Percentiles rank a stretch among this genome's conserved stretches.
phyloP scores from a whole-genome alignment of 2,329 filamentous ascomycete species.

The Diplodia corticola region DNA sequence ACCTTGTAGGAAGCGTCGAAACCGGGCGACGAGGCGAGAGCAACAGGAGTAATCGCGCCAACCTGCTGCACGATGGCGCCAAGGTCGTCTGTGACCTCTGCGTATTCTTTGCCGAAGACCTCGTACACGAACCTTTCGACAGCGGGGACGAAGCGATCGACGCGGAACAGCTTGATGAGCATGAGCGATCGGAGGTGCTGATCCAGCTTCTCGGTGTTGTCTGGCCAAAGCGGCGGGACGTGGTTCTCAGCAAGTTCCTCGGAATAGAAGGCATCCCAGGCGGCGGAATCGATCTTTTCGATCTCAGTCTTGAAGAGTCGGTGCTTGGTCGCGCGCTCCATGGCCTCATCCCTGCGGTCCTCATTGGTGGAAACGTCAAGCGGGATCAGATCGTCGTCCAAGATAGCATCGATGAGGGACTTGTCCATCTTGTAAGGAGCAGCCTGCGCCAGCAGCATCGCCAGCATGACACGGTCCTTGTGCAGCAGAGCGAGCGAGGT shows the following conservation, averaged over 20 bases:
- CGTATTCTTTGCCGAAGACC: slow-evolving; percentile 80
- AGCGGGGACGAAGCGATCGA: slow-evolving; percentile 90
- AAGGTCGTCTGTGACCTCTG: slow-evolving; percentile 83
- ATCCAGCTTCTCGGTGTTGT: slow-evolving; percentile 65
- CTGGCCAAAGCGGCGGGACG: slow-evolving; percentile 75
- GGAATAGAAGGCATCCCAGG: slow-evolving; percentile 79
- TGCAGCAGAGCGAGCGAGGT: slow-evolving; percentile 92
- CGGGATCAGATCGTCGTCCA: slow-evolving; percentile 75
- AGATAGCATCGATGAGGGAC: slow-evolving; percentile 77
- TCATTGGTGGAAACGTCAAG: slow-evolving; percentile 73
- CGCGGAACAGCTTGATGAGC: slow-evolving; percentile 89
- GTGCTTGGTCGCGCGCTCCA: slow-evolving; percentile 68
- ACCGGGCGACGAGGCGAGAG: slow-evolving; percentile 89
- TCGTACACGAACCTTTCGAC: slow-evolving; percentile 86
- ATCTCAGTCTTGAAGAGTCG: slow-evolving; percentile 72
- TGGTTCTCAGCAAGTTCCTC: slow-evolving; percentile 85
- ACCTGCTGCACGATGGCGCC: slow-evolving; percentile 83
- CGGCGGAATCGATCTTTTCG: slow-evolving; percentile 58
- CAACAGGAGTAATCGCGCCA: slow-evolving; percentile 79
- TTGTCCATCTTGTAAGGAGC: slow-evolving; percentile 97
- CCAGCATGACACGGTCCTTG: slow-evolving; percentile 90
- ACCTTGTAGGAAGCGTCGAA: slow-evolving; percentile 99
- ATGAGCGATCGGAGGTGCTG: slow-evolving; percentile 80
- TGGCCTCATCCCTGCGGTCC: slow-evolving; percentile 65
- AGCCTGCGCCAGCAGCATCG: slow-evolving; percentile 91